These are phyloP conservation scores for Phyllachora maydis DNA, from an alignment of 2,329 filamentous ascomycete genomes.

Conservation along the genomic window DNA sequence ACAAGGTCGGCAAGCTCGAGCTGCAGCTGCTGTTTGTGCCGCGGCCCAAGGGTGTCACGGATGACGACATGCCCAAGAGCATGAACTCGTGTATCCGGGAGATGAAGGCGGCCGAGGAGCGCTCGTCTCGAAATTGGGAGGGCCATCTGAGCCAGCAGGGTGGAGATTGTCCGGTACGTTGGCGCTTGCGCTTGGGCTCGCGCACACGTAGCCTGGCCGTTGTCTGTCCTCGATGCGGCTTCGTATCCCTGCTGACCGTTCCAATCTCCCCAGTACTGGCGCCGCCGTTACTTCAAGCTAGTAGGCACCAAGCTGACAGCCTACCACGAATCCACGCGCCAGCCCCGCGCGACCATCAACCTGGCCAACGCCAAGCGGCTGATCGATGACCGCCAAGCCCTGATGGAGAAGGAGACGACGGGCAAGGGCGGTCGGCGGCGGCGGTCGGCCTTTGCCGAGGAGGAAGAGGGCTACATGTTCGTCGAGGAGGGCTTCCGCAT, in stretches of 20 bases:
- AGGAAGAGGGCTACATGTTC: constrained; percentile 99
- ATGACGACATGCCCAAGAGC: constrained; percentile 98
- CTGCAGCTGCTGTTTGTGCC: constrained; percentile 90
- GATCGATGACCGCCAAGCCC: constrained; percentile 72
- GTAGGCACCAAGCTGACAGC: constrained; percentile 80
- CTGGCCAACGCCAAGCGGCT: constrained; percentile 79
- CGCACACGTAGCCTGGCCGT: neutral
- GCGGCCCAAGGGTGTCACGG: constrained; percentile 64
- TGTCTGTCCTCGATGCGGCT: neutral
- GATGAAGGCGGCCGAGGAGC: constrained; percentile 73
- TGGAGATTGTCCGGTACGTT: constrained; percentile 82
- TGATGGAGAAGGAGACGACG: constrained; percentile 67
- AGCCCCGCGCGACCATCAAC: constrained; percentile 93
- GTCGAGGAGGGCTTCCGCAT: constrained; percentile 98
- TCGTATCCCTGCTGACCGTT: neutral
- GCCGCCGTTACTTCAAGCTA: constrained; percentile 91
- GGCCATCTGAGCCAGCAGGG: constrained; percentile 89
- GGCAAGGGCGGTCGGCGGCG: constrained; percentile 62
- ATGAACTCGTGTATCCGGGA: constrained; percentile 94
- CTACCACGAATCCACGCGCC: constrained; percentile 86
- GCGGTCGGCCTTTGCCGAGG: constrained; percentile 89
- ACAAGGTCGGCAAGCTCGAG: constrained; percentile 87
- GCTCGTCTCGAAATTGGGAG: constrained; percentile 61
- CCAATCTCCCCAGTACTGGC: constrained; percentile 62
- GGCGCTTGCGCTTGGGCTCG: neutral